Base-by-base conservation (phyloP, 495 filamentous ascomycete species). In the Parathielavia appendiculata region DNA sequence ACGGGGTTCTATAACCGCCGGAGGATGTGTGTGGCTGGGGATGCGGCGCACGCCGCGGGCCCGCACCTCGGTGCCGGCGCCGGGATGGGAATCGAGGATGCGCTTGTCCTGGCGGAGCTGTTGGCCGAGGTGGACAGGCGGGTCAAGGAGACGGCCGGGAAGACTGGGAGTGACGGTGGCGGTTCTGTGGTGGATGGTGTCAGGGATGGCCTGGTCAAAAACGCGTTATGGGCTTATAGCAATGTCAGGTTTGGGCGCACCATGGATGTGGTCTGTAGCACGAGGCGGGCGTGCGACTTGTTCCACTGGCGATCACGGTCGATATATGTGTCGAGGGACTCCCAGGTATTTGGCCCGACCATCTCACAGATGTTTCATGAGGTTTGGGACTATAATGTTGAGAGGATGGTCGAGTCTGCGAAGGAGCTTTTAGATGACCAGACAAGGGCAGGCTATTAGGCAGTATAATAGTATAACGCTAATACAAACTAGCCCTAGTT, bases 31-130 rank as follows among this genome's bases (percentile, higher is more conserved):
- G 45, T 83, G 22, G 77, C 79, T 0, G 80, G 81, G 0, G 79
- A 83, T 44, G 75, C 73, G 9, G 72, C 73, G 1, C 70, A 72
- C 17, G 70, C 75, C 9, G 58, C 66, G 6, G 69, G 71, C 0
- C 81, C 75, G 52, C 75, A 78, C 44, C 73, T 83, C 2, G 82
- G 82, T 0, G 76, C 81, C 1, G 82, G 82, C 0, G 82, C 77
- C 0, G 79, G 80, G 0, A 70, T 82, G 57, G 80, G 80, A 0
- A 70, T 84, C 35, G 81, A 85, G 61, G 81, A 84, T 62, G 77
- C 71, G 1, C 47, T 79, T 35, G 73, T 73, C 14, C 64, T 81
- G 9, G 70, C 76, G 1, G 71, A 45, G 1, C 23, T 81, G 39
- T 55, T 83, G 50, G 65, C 65, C 5, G 64, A 54, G 5, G 71